Conservation (phyloP, 2,329 filamentous ascomycete genomes). For the Pseudocercospora vitis region DNA sequence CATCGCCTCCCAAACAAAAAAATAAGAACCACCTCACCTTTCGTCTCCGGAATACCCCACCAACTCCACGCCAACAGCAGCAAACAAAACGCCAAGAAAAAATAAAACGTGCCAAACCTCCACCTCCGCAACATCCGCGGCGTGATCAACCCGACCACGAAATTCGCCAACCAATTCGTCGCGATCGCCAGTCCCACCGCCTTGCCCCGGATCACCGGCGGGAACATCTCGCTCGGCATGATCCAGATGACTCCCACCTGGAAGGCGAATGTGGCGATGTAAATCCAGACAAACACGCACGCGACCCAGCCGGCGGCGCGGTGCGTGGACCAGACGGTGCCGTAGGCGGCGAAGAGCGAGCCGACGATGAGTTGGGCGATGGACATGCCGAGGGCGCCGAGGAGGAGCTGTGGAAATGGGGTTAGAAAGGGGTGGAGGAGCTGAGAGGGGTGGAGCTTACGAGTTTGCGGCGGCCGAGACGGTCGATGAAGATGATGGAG, state of each 20-base stretch:
- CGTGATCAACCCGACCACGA: conserved; percentile 4
- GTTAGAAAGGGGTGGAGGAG: neutral
- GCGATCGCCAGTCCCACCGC: neutral
- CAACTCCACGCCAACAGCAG: neutral
- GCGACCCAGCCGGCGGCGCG: conserved; percentile 6
- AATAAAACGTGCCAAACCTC: conserved; percentile 2
- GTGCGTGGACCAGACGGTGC: neutral
- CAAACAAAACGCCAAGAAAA: conserved; percentile 9
- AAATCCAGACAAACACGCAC: conserved; percentile 5
- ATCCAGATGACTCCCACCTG: conserved; percentile 6
- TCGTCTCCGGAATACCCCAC: conserved; percentile 7
- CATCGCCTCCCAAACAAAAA: neutral
- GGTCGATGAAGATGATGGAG: conserved; percentile 64
- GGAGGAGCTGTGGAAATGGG: conserved; percentile 42
- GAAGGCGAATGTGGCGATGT: conserved; percentile 5
- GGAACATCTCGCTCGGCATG: conserved; percentile 1
- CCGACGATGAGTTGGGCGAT: conserved; percentile 5
- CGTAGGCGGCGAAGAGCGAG: neutral
- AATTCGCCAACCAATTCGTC: neutral
- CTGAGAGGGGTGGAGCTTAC: conserved; percentile 16
- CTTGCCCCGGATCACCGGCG: neutral
- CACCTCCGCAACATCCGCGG: conserved; percentile 2
- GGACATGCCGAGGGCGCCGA: conserved; percentile 59
- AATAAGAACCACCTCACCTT: neutral
- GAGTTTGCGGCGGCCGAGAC: conserved; percentile 61